Conservation (phyloP, 139 green algal genomes). For the Nannochloris sp. region DNA sequence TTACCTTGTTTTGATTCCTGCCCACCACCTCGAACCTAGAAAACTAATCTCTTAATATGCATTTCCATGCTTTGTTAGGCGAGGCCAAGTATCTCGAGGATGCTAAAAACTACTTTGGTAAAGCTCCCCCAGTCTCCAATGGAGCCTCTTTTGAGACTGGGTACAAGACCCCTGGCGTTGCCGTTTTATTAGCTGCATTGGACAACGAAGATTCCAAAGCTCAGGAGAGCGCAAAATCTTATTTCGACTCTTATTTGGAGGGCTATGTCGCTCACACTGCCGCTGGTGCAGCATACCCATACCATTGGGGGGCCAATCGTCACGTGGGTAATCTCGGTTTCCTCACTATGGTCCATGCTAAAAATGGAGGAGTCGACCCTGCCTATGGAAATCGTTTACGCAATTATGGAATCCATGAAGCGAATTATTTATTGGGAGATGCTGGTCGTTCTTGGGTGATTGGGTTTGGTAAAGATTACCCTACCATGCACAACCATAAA, state of each 20-base stretch:
- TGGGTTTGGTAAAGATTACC: slow-evolving; percentile 13
- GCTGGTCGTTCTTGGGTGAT: slow-evolving; percentile 4
- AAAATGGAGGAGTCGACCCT: not conserved
- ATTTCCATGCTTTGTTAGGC: not conserved
- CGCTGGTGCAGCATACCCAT: slow-evolving; percentile 21
- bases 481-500: slow-evolving; percentile 23
- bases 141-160: slow-evolving; percentile 1
- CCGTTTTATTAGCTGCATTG: not conserved
- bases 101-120: not conserved
- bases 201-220: not conserved
- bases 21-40: not conserved
- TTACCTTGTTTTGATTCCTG: too few species aligned
- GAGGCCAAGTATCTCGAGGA: slow-evolving; percentile 4
- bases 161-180: slow-evolving; percentile 4
- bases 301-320: slow-evolving; percentile 22
- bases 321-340: slow-evolving; percentile 17
- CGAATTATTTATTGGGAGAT: slow-evolving; percentile 17
- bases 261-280: slow-evolving; percentile 13
- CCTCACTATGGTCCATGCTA: slow-evolving; percentile 7
- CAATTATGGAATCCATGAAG: slow-evolving; percentile 25
- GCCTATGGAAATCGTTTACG: slow-evolving; percentile 9
- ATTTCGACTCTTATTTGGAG: slow-evolving; percentile 22
- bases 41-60: slow-evolving; percentile 5
- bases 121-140: not conserved
- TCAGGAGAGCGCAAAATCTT: not conserved